Percentiles rank a stretch among this genome's conserved stretches.
These are phyloP conservation scores for Neurospora discreta DNA, from an alignment of 495 filamentous ascomycete genomes.

Conservation along the genomic window DNA sequence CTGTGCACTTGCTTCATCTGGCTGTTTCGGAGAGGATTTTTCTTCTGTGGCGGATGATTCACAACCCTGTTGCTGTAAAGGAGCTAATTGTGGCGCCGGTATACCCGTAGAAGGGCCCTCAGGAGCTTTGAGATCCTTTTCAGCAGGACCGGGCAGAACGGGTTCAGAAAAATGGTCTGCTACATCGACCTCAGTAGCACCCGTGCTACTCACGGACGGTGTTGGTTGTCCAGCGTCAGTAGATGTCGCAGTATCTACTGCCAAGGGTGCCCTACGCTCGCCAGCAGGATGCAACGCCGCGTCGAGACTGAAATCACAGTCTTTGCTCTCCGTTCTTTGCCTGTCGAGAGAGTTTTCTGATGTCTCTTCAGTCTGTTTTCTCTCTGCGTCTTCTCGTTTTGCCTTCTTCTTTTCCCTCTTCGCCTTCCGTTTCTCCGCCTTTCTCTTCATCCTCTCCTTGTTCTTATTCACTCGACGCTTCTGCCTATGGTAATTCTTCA, in stretches of 20 bases:
- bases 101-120: constrained; percentile 1
- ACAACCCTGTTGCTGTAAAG: neutral
- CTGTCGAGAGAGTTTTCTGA: neutral
- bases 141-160: neutral
- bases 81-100: neutral
- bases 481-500: constrained; percentile 2
- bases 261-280: neutral
- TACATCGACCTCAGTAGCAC: neutral
- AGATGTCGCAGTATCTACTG: neutral
- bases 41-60: neutral
- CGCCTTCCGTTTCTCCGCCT: constrained; percentile 14
- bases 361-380: neutral
- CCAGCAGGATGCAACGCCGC: neutral
- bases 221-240: neutral
- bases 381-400: constrained; percentile 10
- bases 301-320: neutral
- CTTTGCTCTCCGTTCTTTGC: neutral
- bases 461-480: constrained; percentile 3
- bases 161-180: neutral
- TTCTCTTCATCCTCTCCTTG: constrained; percentile 22
- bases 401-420: constrained; percentile 8
- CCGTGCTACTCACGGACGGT: neutral
- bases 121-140: neutral
- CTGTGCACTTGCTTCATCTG: neutral
- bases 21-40: neutral